phyloP scores from a whole-genome alignment of 2,329 filamentous ascomycete species.

The Hyphodiscus sp. region DNA sequence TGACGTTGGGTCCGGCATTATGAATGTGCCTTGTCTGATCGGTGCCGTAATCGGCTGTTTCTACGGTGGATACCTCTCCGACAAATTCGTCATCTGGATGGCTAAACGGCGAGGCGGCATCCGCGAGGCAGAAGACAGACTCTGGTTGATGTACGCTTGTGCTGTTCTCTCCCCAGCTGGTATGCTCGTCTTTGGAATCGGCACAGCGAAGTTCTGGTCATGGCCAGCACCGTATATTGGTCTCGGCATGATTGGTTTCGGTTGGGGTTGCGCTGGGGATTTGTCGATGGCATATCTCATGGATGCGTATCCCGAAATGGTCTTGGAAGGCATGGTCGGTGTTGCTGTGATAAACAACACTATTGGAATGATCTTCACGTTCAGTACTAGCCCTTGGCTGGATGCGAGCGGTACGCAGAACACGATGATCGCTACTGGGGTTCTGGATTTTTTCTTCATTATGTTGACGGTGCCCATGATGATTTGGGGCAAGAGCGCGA shows the following conservation, averaged over 20 bases:
- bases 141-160: slow-evolving; percentile 30
- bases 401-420: slow-evolving; percentile 38
- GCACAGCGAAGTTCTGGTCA: slow-evolving; percentile 38
- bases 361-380: slow-evolving; percentile 48
- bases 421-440: slow-evolving; percentile 46
- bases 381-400: slow-evolving; percentile 44
- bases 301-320: slow-evolving; percentile 50
- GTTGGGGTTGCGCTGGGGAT: slow-evolving; percentile 52
- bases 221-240: slow-evolving; percentile 50
- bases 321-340: slow-evolving; percentile 52
- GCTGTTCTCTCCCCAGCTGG: slow-evolving; percentile 32
- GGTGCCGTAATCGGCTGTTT: slow-evolving; percentile 49
- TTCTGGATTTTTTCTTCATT: slow-evolving; percentile 44
- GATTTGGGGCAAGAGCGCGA: slow-evolving; percentile 40
- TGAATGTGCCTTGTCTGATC: slow-evolving; percentile 50
- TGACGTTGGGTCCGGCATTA: slow-evolving; percentile 47
- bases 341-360: slow-evolving; percentile 52
- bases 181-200: slow-evolving; percentile 36
- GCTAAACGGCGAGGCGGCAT: slow-evolving; percentile 28
- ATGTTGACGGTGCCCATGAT: slow-evolving; percentile 48
- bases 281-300: slow-evolving; percentile 48
- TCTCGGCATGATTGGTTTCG: slow-evolving; percentile 51
- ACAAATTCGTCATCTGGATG: slow-evolving; percentile 46
- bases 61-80: slow-evolving; percentile 51
- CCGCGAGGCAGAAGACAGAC: slow-evolving; percentile 35